Evolutionary conservation across 192 early-diverging fungal genomes (phyloP), one percentile per base, ranked within the genome.

Genomic region (Podila verticillata): DNA sequence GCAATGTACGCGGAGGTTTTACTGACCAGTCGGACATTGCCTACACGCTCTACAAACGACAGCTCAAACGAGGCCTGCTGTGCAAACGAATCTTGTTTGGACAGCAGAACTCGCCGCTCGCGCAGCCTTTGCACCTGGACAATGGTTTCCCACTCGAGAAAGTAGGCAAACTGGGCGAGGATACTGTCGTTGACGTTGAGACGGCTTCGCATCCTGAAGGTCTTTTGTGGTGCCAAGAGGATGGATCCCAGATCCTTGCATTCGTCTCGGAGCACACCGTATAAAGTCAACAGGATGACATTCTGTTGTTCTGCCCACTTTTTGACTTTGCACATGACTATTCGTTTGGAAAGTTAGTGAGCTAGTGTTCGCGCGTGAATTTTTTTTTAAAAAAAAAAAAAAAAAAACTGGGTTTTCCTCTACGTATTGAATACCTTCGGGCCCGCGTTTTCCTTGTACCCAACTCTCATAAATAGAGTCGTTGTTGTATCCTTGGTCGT

Each of bases 131-230:
- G 51, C 15, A 61, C 62, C 6, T 32, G 31, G 17, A 48, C 58
- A 61, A 80, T 80, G n/a, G 66, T 65, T 13, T 80, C 77, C 77
- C 77, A 80, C 22, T 80, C 65, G 20, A 64, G 30, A 51, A 80
- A 80, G 70, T 70, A 80, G 5, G 77, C 77, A 68, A 80, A 68
- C 22, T 80, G 77, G 0, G 77, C 64, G 9, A 80, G 61, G 32
- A 80, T 68, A 19, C 22, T 58, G 22, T 51, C 0, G 19, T 68
- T 20, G 28, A 80, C 32, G 1, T 65, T 59, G 44, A 80, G 57
- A 7, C 56, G 65, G 28, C 51, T 28, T 12, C 70, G 59, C 51
- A 80, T 61, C 44, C 65, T 72, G 77, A 80, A 80, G 3, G 61
- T 56, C 9, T 48, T 35, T n/a, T 72, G 77, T 13, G 70, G 60